Conservation (phyloP, 2,329 filamentous ascomycete species). For the Mycosphaerella sp. region DNA sequence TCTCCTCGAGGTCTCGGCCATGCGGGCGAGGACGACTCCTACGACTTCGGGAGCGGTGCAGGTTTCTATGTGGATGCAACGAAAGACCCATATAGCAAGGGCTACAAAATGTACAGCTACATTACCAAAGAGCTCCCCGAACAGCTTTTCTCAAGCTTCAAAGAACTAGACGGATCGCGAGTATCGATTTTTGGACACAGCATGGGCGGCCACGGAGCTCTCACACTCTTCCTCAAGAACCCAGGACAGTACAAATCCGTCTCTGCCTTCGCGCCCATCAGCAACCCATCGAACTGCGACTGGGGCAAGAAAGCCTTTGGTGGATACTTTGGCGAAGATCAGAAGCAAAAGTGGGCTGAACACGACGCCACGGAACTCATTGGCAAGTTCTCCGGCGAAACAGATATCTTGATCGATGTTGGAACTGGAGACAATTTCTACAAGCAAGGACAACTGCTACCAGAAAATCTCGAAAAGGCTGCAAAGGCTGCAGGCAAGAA, state of each 20-base stretch:
- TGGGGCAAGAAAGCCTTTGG: slow-evolving; percentile 96
- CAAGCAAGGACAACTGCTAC: slow-evolving; percentile 83
- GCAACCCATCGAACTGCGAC: slow-evolving; percentile 55
- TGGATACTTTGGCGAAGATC: slow-evolving; percentile 75
- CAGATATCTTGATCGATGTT: slow-evolving; percentile 82
- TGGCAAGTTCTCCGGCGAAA: slow-evolving; percentile 62
- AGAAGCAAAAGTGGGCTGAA: slow-evolving; percentile 71
- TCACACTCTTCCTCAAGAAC: slow-evolving; percentile 88
- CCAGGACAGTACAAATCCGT: slow-evolving; percentile 66
- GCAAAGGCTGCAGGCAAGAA: slow-evolving; percentile 69
- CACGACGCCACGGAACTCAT: slow-evolving; percentile 91
- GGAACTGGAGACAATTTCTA: slow-evolving; percentile 96
- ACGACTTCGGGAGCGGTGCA: slow-evolving; percentile 86
- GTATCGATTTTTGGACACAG: slow-evolving; percentile 89
- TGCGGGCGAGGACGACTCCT: slow-evolving; percentile 76
- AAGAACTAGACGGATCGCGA: slow-evolving; percentile 59
- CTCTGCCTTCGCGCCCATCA: slow-evolving; percentile 23
- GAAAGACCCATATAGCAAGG: slow-evolving; percentile 61
- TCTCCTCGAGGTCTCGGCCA: slow-evolving; percentile 77
- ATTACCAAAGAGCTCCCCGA: slow-evolving; percentile 80
- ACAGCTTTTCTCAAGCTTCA: slow-evolving; percentile 65
- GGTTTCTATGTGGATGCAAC: slow-evolving; percentile 93
- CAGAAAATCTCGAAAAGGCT: slow-evolving; percentile 82
- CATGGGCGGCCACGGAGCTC: slow-evolving; percentile 94
- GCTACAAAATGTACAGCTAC: slow-evolving; percentile 96